Percentiles rank a stretch among this genome's conserved stretches.
Conservation (phyloP, 495 filamentous ascomycete species). For the Geopyxis carbonaria region DNA sequence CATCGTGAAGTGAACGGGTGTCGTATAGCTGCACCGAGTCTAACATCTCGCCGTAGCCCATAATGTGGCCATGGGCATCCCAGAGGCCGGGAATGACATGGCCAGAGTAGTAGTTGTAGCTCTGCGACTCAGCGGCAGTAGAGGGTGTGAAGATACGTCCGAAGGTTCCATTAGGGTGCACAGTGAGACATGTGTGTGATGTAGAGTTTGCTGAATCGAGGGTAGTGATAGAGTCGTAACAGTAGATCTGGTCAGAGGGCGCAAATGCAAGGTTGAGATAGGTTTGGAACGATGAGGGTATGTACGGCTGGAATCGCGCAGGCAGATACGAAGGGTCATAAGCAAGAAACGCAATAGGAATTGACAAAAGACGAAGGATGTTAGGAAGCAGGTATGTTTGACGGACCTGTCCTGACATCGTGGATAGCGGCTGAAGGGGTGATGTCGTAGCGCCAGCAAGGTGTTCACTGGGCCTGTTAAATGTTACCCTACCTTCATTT, state of each 20-base stretch:
- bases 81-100: constrained; percentile 38
- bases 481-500: too few species aligned
- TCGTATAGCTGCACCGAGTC: constrained; percentile 44
- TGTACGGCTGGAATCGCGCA: too few species aligned
- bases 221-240: constrained; percentile 3
- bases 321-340: not conserved
- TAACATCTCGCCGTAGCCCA: constrained; percentile 47
- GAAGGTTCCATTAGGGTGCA: not conserved
- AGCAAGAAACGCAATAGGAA: not conserved
- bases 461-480: too few species aligned
- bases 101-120: too few species aligned
- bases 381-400: too few species aligned
- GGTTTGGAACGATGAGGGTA: not conserved
- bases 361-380: constrained; percentile 1
- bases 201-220: too few species aligned
- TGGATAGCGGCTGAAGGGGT: too few species aligned
- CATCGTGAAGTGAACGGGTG: constrained; percentile 31
- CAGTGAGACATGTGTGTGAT: not conserved
- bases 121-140: too few species aligned
- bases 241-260: not conserved
- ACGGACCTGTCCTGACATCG: too few species aligned
- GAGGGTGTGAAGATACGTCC: not conserved
- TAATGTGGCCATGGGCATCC: constrained; percentile 48
- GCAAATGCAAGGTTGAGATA: not conserved
- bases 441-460: too few species aligned